Conservation (phyloP, 2,329 filamentous ascomycete genomes). For the Fonsecaea erecta region DNA sequence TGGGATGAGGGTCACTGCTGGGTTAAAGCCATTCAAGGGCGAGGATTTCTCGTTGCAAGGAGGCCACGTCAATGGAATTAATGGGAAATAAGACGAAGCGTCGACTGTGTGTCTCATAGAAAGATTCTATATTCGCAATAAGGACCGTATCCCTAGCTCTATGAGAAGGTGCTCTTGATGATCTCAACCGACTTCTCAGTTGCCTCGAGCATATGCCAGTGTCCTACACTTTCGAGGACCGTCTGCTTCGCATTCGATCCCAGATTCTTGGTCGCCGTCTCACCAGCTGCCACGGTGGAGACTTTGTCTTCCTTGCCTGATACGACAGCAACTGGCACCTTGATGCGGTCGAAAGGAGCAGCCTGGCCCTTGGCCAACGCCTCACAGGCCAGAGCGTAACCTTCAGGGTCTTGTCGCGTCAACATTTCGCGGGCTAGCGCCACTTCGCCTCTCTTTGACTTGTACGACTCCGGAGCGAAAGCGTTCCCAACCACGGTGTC, state of each 20-base stretch:
- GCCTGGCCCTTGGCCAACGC: slow-evolving; percentile 47
- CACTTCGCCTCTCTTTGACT: slow-evolving; percentile 6
- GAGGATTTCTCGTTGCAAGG: slow-evolving; percentile 13
- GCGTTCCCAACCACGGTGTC: slow-evolving; percentile 45
- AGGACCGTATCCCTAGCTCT: neutral
- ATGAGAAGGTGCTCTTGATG: slow-evolving; percentile 19
- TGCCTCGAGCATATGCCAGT: slow-evolving; percentile 59
- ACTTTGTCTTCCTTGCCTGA: slow-evolving; percentile 54
- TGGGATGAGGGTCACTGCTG: slow-evolving; percentile 16
- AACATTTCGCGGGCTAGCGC: slow-evolving; percentile 16
- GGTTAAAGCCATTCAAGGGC: slow-evolving; percentile 18
- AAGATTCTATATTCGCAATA: neutral
- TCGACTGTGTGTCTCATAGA: neutral
- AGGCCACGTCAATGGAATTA: slow-evolving; percentile 8
- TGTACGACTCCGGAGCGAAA: slow-evolving; percentile 16
- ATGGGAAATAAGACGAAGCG: slow-evolving; percentile 5
- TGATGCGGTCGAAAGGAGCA: slow-evolving; percentile 19
- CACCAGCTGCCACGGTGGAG: slow-evolving; percentile 44
- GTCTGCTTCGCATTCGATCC: slow-evolving; percentile 13
- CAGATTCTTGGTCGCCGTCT: slow-evolving; percentile 39
- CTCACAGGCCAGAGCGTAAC: slow-evolving; percentile 59
- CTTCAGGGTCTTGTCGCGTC: slow-evolving; percentile 53
- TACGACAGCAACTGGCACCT: slow-evolving; percentile 48
- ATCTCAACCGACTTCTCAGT: slow-evolving; percentile 35
- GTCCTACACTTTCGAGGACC: slow-evolving; percentile 44